Evolutionary conservation across 495 filamentous ascomycete genomes (phyloP), one percentile per base, ranked within the genome.

Genomic region (Aspergillus carlsbadensis): DNA sequence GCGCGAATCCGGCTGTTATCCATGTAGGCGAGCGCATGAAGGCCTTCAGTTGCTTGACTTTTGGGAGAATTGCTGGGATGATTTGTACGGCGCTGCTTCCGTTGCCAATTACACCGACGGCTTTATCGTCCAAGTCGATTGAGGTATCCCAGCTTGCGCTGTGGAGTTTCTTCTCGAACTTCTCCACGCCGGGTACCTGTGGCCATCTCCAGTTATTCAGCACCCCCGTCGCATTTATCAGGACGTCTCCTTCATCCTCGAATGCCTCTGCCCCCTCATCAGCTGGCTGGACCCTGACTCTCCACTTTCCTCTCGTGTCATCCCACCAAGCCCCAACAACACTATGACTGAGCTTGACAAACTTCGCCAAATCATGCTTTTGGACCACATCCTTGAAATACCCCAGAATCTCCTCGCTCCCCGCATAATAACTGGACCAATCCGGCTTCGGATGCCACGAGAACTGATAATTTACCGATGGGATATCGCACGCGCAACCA

Each of bases 401-500:
- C 20, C 37, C 10, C 21, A 20, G 24, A 33, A 58, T 58, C 41
- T 17, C 20, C 41, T 17, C 20, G 6, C 29, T 20, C 1, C 21
- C 20, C 1, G 41, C 48, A 15, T 47, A 58, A n/a, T 37, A 26
- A 18, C 6, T 14, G 2, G 49, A 41, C 57, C 57, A 59, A 21
- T 49, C 34, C 7, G 49, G n/a, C 10, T 48, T 54, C 15, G 57
- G 57, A n/a, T 36, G 22, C 15, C 29, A 59, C 0, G 57, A 49
- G 34, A 17, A 59, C 1, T 31, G 22, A 50, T 81, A 82, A 58
- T 77, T 77, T 64, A 78, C 53, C 5, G 75, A 77, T 15, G 81
- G 81, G 39, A 83, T 65, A 59, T 84, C 81, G 64, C 81, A 83
- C 57, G 68, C 65, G 58, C 78, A 81, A 46, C 79, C 79, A 0